A percentile compares a stretch with the other conserved stretches of the same genome.
phyloP scores from a whole-genome alignment of 1,284 basidiomycete species.

The Ustilago loliicola region DNA sequence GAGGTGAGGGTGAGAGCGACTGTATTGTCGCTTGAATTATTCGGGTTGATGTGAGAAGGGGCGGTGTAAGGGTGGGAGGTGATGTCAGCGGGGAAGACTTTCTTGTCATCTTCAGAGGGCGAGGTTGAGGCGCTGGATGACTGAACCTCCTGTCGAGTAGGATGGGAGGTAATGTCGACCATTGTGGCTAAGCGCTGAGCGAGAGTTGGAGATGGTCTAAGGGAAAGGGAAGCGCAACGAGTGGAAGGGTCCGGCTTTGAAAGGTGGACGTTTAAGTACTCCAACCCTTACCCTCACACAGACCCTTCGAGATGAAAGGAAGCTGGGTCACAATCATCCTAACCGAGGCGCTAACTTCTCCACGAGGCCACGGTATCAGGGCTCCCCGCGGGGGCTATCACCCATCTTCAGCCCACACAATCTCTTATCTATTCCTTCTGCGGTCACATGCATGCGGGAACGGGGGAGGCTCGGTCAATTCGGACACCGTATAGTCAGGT shows the following conservation, averaged over 20 bases:
- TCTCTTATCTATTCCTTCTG: too few relatives aligned
- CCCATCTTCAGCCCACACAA: too few relatives aligned
- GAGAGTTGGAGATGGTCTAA: too few relatives aligned
- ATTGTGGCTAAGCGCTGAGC: too few relatives aligned
- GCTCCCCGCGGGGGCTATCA: too few relatives aligned
- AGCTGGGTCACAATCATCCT: neutral
- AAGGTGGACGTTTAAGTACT: neutral
- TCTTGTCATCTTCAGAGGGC: neutral
- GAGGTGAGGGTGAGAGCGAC: slow-evolving; percentile 33
- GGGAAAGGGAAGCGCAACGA: too few relatives aligned
- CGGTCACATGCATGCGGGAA: too few relatives aligned
- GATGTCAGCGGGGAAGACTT: neutral
- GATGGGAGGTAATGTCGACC: too few relatives aligned
- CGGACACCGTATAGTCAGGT: neutral
- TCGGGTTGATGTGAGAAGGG: too few relatives aligned
- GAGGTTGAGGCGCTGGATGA: neutral
- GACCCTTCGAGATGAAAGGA: neutral
- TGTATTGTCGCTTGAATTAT: slow-evolving; percentile 27
- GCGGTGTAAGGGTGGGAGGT: neutral
- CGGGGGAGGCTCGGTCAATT: neutral
- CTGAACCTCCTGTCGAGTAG: neutral
- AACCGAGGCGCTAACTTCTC: neutral
- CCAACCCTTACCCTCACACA: too few relatives aligned
- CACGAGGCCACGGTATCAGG: neutral
- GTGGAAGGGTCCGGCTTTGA: neutral